Percentiles rank a stretch among this genome's conserved stretches.
Evolutionary conservation across 2,329 filamentous ascomycete species (phyloP).

Genomic region (Akanthomyces muscarius): DNA sequence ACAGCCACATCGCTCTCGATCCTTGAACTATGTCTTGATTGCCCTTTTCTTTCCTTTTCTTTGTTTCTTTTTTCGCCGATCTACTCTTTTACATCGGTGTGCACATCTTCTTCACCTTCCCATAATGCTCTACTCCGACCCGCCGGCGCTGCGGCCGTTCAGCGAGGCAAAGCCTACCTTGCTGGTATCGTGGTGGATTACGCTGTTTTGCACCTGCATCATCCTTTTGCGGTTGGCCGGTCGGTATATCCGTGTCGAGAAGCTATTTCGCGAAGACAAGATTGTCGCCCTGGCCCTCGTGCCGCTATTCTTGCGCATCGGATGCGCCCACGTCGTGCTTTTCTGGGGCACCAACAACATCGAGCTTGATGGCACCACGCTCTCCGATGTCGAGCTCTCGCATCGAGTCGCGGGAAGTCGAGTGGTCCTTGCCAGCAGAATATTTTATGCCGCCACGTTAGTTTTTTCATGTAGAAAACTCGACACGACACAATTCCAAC

Average conservation of each 20-base stretch:
- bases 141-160: conserved; percentile 41
- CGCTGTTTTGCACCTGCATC: conserved; percentile 71
- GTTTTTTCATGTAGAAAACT: conserved; percentile 33
- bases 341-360: conserved; percentile 89
- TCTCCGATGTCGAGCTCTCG: conserved; percentile 50
- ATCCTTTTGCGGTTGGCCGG: conserved; percentile 73
- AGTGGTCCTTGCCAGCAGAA: conserved; percentile 71
- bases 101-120: not conserved
- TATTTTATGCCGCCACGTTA: conserved; percentile 83
- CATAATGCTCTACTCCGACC: conserved; percentile 44
- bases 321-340: conserved; percentile 74
- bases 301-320: conserved; percentile 76
- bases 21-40: conserved; percentile 4
- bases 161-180: conserved; percentile 73
- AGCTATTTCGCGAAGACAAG: conserved; percentile 79
- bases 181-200: conserved; percentile 91
- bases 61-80: not conserved
- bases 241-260: conserved; percentile 77
- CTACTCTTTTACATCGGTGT: not conserved
- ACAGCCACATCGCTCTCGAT: not conserved
- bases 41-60: not conserved
- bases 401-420: conserved; percentile 67
- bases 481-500: too few relatives aligned
- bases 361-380: conserved; percentile 47
- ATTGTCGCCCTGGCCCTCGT: conserved; percentile 73